Percentiles rank a stretch among this genome's conserved stretches.
These are phyloP conservation scores for Furcasterigmium furcatum DNA, from an alignment of 2,329 filamentous ascomycete species.

Conservation along the genomic window DNA sequence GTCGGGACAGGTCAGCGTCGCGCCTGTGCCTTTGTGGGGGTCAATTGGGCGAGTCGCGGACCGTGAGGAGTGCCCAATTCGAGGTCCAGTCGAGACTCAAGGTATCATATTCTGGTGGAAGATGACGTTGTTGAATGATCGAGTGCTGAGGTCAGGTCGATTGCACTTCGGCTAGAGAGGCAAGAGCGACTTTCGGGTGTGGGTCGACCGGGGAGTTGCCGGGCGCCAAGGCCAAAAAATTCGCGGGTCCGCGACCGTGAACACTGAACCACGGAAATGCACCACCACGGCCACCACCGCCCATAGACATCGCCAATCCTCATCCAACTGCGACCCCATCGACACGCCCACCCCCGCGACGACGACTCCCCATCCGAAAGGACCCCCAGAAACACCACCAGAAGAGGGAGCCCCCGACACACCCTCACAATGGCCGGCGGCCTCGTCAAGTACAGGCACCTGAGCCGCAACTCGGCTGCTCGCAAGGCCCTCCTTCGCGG, in stretches of 20 bases:
- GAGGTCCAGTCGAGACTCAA: conserved; percentile 3
- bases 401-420: conserved; percentile 4
- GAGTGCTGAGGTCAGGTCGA: not conserved
- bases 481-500: conserved; percentile 92
- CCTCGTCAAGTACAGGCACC: conserved; percentile 81
- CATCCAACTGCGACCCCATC: too few species aligned
- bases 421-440: conserved; percentile 72
- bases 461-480: conserved; percentile 82
- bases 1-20: conserved; percentile 14
- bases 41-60: conserved; percentile 7
- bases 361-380: not conserved
- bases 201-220: conserved; percentile 2
- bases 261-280: not conserved
- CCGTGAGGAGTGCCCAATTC: not conserved
- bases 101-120: conserved; percentile 9
- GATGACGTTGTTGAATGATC: not conserved
- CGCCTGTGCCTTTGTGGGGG: conserved; percentile 16
- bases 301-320: too few species aligned
- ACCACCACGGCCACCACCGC: not conserved
- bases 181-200: conserved; percentile 1
- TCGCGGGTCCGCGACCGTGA: conserved; percentile 1
- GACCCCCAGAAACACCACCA: conserved; percentile 1
- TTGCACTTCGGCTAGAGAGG: not conserved
- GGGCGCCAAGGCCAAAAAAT: conserved; percentile 3
- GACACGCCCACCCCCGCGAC: not conserved